Conservation (phyloP, 345 rosid genomes). For the Eucalyptus victrix region DNA sequence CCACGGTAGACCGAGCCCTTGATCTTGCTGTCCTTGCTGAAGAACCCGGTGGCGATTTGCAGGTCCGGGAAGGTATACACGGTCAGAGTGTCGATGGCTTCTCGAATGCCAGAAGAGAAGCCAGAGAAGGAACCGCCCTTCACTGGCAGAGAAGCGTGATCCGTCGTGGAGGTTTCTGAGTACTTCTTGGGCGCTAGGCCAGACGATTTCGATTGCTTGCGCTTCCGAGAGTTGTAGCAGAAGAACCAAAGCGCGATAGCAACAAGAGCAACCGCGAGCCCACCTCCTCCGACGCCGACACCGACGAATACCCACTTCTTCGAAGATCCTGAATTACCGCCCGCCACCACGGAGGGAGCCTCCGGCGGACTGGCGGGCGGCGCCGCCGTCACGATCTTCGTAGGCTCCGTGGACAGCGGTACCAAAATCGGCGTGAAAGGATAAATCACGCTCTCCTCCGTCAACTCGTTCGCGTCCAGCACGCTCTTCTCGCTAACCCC, state of each 20-base stretch:
- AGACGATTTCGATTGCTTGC: background rate
- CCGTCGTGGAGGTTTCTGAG: constrained; percentile 4
- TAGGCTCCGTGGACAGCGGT: constrained; percentile 45
- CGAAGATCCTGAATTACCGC: constrained; percentile 19
- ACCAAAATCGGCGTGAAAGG: constrained; percentile 60
- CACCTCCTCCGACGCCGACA: constrained; percentile 35
- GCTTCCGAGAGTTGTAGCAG: background rate
- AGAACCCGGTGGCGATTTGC: constrained; percentile 40
- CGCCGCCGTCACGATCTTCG: constrained; percentile 1
- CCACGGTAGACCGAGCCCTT: constrained; percentile 61
- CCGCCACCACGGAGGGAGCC: background rate
- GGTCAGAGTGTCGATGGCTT: constrained; percentile 54
- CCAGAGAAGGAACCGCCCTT: constrained; percentile 11
- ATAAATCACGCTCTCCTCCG: constrained; percentile 4
- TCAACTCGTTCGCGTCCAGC: constrained; percentile 38
- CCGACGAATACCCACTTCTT: constrained; percentile 50
- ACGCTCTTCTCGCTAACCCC: constrained; percentile 17
- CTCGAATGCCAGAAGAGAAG: constrained; percentile 27
- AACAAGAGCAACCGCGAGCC: constrained; percentile 14
- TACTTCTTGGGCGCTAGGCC: background rate
- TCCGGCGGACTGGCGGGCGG: constrained; percentile 1
- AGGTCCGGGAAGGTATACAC: constrained; percentile 49
- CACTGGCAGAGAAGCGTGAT: constrained; percentile 1
- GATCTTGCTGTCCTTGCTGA: constrained; percentile 47
- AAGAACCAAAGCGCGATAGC: constrained; percentile 15